Base-by-base conservation (phyloP, 139 green algal genomes). In the Chlorella sp. region DNA sequence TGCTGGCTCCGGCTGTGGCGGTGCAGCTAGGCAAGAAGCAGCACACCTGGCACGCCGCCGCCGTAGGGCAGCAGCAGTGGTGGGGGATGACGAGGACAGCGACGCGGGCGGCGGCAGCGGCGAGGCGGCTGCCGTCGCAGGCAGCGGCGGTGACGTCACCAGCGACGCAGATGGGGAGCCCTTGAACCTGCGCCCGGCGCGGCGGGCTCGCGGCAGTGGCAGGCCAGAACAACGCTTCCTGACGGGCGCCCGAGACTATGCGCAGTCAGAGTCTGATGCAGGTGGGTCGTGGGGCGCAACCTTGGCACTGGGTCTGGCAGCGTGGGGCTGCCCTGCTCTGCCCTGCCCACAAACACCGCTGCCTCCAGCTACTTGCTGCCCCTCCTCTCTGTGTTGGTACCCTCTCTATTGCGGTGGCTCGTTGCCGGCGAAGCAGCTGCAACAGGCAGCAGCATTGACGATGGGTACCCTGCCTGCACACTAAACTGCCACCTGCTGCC, bases 241-340 rank as follows among this genome's bases (percentile, higher is more conserved):
- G 2, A n/a, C 34, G 1, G 85, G 85, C 12, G 85, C 26, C 3
- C 30, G 85, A 19, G 85, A 89, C 69, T 89, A 89, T 19, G 68
- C 30, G 39, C 66, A 88, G 83, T 81, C 83, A 2, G 83, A 81
- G 26, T 88, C 83, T 4, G 83, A 88, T n/a, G 22, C 39, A 14
- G 83, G 83, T 88, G 83, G 0, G 81, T 39, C 34, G 76, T 28
- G 18, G n/a, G 48, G 48, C 5, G 48, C 48, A 57, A 5, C 48
- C 48, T 57, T 5, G 48, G 48, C 48, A 57, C 48, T 57, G 42
- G 34, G 78, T 30, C 9, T 76, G 68, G 68, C 11, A 12, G 68
- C 7, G 16, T 36, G 26, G 28, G 61, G 39, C 42, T 84, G 77
- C 15, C 77, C 1, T 26, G 36, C 77, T n/a, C n/a, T n/a, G n/a